A percentile compares a stretch with the other conserved stretches of the same genome.
phyloP scores from a whole-genome alignment of 768 basidiomycete genomes.

The Boletus pseudopeckii region DNA sequence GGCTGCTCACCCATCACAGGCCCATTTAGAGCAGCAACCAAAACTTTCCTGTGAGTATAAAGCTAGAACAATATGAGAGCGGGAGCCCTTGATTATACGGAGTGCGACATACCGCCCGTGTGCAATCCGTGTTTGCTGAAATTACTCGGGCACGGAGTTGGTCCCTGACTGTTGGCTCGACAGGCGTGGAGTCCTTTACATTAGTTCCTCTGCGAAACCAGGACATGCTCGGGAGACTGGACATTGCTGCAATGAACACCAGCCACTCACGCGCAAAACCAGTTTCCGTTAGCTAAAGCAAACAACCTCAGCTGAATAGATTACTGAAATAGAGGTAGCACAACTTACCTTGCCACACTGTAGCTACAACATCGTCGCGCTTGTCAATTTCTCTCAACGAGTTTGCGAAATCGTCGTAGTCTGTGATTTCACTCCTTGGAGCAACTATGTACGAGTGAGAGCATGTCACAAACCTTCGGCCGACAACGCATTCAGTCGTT shows the following conservation, averaged over 20 bases:
- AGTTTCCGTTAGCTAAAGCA: conserved; percentile 54
- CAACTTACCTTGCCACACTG: conserved; percentile 60
- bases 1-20: conserved; percentile 61
- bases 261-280: conserved; percentile 67
- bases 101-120: conserved; percentile 51
- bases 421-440: conserved; percentile 29
- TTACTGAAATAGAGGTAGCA: not conserved
- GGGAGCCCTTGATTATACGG: not conserved
- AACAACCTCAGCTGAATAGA: not conserved
- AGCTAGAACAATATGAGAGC: conserved; percentile 37
- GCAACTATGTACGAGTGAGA: not conserved
- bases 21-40: conserved; percentile 70
- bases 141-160: conserved; percentile 45
- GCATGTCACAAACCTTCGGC: conserved; percentile 39
- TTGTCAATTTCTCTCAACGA: conserved; percentile 55
- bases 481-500: conserved; percentile 58
- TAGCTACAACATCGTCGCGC: conserved; percentile 59
- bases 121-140: conserved; percentile 54
- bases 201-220: conserved; percentile 50
- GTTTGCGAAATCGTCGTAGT: conserved; percentile 60
- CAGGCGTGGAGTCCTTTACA: conserved; percentile 34
- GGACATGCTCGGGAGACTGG: not conserved
- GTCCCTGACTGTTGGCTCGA: conserved; percentile 38
- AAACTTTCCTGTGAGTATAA: conserved; percentile 64
- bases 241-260: not conserved